Base-by-base conservation (phyloP, 345 rosid genomes). In the Gossypium ekmanianum region DNA sequence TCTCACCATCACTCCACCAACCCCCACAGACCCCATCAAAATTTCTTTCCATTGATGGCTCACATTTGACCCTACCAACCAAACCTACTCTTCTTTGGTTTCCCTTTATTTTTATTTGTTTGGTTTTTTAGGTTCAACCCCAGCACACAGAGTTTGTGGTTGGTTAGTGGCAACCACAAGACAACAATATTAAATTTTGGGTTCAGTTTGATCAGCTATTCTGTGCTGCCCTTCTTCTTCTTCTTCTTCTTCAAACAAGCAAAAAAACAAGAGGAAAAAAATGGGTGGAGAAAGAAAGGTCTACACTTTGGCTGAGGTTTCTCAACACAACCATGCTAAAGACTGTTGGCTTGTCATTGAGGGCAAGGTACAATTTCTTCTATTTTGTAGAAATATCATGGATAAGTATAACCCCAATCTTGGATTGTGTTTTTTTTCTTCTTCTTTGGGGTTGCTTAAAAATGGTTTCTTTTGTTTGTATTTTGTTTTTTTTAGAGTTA, bases 281-380 rank as follows among this genome's bases (percentile, higher is more conserved):
- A 92, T 87, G 97, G 91, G 90, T 50, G 85, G 83, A 44, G 87
- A 72, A 29, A 78, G 84, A 55, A 91, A 92, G 85, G 79, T 87
- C 24, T 91, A 72, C 78, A 82, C 91, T 81, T 83, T 94, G 83
- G 77, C 88, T 8, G 88, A 94, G 81, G 98, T 92, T 51, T 86
- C 98, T 64, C 74, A 87, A 71, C 94, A 94, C 88, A 90, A 84
- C 80, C 72, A 20, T 79, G 54, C 72, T 67, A 75, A 91, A 73
- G 98, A 94, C 64, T 94, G 97, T 63, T 94, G 97, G 98, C 95
- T 94, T 73, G 84, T 91, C 82, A 90, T 94, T 76, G 85, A 90
- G 14, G 97, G 94, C 81, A 92, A 91, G 97, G 97, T 94, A 80
- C 18, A 26, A 2, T 1, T 52, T n/a, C 18, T 51, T 6, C 27